Evolutionary conservation across 345 rosid species (phyloP), one percentile per base, ranked within the genome.

Genomic region (Eucalyptus polybractea): DNA sequence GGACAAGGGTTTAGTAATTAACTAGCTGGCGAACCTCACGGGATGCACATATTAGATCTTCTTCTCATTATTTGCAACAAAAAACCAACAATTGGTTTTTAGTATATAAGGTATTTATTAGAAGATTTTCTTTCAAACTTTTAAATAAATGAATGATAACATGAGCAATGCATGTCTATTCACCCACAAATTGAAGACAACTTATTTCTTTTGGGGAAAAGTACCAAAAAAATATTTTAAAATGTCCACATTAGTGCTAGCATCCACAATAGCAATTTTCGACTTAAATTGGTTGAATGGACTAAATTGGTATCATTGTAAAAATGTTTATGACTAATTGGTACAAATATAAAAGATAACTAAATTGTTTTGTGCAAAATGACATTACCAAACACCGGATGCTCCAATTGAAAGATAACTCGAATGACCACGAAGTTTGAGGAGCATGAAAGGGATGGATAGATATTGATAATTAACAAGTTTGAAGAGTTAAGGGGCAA

Each of bases 201-300:
- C 7, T 53, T 53, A 19, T 53, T 53, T 53, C 25, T 53, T 33
- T 53, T 21, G 25, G 58, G 25, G 4, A 53, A 53, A 53, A 53
- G 25, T 19, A 53, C 5, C 10, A 3, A 53, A 53, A 53, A 7
- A 53, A 53, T 53, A 7, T 19, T 7, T 53, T 19, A 7, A 53
- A 4, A 53, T 53, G 25, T 53, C 10, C 25, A 53, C 25, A 3
- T 53, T 53, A 53, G 10, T 53, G 58, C 10, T 53, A 53, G 58
- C 25, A 0, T 53, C 25, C 22, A 53, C 58, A 21, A 19, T 0
- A 8, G 1, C 58, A 53, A 53, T 53, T 53, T 53, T 53, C 0
- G 5, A 53, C 24, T 2, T 53, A 53, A 1, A 53, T 53, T 53
- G 10, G 58, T 0, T 21, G 1, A 53, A 53, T 21, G 10, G 5